A percentile compares a stretch with the other conserved stretches of the same genome.
Conservation (phyloP, 176 grass and related monocot species). For the Leersia perrieri region DNA sequence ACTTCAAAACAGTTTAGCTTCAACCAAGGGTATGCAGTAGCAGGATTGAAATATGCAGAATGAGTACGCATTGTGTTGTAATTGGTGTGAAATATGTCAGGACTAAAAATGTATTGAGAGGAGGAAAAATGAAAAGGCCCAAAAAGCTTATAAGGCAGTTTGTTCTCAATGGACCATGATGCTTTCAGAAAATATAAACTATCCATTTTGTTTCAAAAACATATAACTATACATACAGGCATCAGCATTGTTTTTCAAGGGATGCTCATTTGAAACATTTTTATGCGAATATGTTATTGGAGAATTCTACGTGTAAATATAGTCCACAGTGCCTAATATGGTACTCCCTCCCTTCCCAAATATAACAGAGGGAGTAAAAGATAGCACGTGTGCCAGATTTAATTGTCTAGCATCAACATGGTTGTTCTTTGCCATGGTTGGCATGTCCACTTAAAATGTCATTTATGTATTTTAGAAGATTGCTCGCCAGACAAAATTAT, state of each 20-base stretch:
- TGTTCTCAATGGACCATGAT: neutral
- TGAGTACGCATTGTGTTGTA: neutral
- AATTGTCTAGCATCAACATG: neutral
- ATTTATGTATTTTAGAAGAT: conserved; percentile 9
- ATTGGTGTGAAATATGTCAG: neutral
- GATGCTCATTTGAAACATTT: neutral
- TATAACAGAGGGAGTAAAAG: no score
- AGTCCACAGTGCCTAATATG: neutral
- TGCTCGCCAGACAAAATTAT: conserved; percentile 2
- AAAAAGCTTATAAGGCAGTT: neutral
- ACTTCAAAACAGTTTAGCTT: neutral
- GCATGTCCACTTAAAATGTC: neutral
- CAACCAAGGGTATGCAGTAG: conserved; percentile 1
- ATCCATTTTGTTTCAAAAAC: neutral
- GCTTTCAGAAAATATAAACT: neutral
- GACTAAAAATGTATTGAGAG: neutral
- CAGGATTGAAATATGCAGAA: neutral
- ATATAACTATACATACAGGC: neutral
- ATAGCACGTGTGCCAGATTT: neutral
- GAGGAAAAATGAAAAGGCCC: neutral
- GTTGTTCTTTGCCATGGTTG: neutral
- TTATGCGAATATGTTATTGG: neutral
- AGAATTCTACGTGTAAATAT: neutral
- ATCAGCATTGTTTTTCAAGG: neutral
- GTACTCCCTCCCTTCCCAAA: no score